Evolutionary conservation across 139 green algal species (phyloP), one percentile per base, ranked within the genome.

Genomic region (Chlorella vulgaris): DNA sequence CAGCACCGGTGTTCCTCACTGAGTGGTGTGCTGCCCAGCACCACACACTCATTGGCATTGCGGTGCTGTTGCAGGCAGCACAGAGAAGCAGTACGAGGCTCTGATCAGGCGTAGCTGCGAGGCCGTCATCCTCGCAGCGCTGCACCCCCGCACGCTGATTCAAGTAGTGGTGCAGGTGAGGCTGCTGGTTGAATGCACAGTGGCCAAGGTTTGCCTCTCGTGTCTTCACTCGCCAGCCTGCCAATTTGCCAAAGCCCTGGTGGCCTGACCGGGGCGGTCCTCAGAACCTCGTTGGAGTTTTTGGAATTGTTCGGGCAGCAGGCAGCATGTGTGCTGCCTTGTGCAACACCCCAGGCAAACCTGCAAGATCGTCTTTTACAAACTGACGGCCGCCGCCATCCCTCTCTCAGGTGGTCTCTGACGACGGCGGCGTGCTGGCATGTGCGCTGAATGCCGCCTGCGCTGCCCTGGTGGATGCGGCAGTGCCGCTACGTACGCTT

Each of bases 401-500:
- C 60, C 3, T 42, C 33, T 69, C 55, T 31, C 86, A 95, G 90
- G 89, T 95, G 0, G 43, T 93, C 8, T 69, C 84, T 24, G 88
- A 91, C n/a, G 91, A 94, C 73, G 92, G 92, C 31, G 77, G 74
- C 15, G 35, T 93, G 76, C 83, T 96, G 33, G 58, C 90, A 7
- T 91, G 88, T 53, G 91, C 88, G 0, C 47, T 94, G 26, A 96
- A 96, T 58, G 92, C 91, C 7, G 86, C 86, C 4, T 91, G 84
- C 66, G 85, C 89, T 22, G 92, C 91, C 2, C 83, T 96, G n/a
- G 83, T 90, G 21, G 92, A 96, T 78, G 92, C 92, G 7, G 92
- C 86, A 0, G 80, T 96, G 24, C 90, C 91, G 2, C 86, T 96
- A 85, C 61, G 43, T 39, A 81, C 61, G 39, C 21, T 73, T 19